A percentile compares a stretch with the other conserved stretches of the same genome.
These are phyloP conservation scores for Eutypella sp. DNA, from an alignment of 2,329 filamentous ascomycete genomes.

Conservation along the genomic window DNA sequence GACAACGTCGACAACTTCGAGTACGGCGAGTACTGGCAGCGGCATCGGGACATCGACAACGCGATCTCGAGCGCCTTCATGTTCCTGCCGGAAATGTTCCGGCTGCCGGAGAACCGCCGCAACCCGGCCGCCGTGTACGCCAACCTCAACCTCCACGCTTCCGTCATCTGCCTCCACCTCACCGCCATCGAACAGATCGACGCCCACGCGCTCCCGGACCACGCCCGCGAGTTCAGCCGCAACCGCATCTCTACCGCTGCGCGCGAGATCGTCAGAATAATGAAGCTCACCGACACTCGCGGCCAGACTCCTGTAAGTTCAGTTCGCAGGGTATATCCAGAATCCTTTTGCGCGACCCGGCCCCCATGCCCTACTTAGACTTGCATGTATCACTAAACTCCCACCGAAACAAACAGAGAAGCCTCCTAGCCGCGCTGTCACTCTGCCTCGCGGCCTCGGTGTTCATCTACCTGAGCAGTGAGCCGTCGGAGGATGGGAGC, in stretches of 20 bases:
- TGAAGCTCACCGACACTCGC: conserved; percentile 71
- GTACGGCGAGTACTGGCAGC: conserved; percentile 77
- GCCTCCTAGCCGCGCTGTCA: conserved; percentile 74
- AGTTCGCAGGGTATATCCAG: background rate
- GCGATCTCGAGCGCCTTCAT: conserved; percentile 73
- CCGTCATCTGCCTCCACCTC: conserved; percentile 83
- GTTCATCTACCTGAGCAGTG: conserved; percentile 66
- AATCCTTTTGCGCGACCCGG: background rate
- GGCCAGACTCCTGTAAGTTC: conserved; percentile 60
- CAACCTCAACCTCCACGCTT: conserved; percentile 85
- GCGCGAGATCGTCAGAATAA: conserved; percentile 76
- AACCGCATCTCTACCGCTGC: conserved; percentile 73
- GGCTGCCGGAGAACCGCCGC: conserved; percentile 62
- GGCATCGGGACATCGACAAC: conserved; percentile 79
- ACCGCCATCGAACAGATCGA: conserved; percentile 81
- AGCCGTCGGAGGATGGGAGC: conserved; percentile 12
- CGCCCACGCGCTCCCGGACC: conserved; percentile 59
- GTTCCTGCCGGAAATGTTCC: conserved; percentile 68
- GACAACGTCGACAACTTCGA: conserved; percentile 71
- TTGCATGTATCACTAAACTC: conserved; percentile 4
- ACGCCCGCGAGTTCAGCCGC: conserved; percentile 65
- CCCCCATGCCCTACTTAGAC: background rate
- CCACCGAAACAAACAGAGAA: conserved; percentile 48
- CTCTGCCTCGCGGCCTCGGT: conserved; percentile 82
- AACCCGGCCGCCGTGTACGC: conserved; percentile 73